phyloP scores from a whole-genome alignment of 495 filamentous ascomycete species.

The Aspergillus haitiensis region DNA sequence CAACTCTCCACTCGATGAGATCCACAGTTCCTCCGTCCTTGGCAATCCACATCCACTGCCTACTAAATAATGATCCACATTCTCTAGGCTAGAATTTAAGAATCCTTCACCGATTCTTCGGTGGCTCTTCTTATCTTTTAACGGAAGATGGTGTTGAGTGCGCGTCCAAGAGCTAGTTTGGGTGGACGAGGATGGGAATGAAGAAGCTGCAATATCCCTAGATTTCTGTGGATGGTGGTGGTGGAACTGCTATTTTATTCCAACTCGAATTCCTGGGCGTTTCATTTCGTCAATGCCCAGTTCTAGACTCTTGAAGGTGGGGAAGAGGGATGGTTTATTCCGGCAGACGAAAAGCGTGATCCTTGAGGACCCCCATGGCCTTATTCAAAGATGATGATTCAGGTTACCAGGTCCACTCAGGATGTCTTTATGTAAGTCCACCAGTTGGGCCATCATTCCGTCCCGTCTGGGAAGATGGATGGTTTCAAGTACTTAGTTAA shows the following conservation, averaged over 20 bases:
- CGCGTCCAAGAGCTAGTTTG: no score
- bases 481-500: no score
- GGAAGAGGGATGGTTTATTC: neutral
- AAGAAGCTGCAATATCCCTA: no score
- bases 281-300: neutral
- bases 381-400: neutral
- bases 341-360: neutral
- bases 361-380: constrained; percentile 2
- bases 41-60: constrained; percentile 4
- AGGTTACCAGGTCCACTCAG: neutral
- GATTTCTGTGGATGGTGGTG: no score
- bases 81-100: no score
- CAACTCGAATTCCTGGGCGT: no score
- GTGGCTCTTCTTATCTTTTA: no score
- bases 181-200: no score
- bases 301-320: constrained; percentile 5
- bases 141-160: no score
- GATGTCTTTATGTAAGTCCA: constrained; percentile 1
- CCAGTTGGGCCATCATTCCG: neutral
- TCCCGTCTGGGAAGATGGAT: no score
- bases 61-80: neutral
- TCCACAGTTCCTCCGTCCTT: constrained; percentile 12
- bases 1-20: neutral
- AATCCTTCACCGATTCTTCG: no score
- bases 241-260: no score